phyloP scores from a whole-genome alignment of 2,329 filamentous ascomycete genomes.

The Aschersonia sp. region DNA sequence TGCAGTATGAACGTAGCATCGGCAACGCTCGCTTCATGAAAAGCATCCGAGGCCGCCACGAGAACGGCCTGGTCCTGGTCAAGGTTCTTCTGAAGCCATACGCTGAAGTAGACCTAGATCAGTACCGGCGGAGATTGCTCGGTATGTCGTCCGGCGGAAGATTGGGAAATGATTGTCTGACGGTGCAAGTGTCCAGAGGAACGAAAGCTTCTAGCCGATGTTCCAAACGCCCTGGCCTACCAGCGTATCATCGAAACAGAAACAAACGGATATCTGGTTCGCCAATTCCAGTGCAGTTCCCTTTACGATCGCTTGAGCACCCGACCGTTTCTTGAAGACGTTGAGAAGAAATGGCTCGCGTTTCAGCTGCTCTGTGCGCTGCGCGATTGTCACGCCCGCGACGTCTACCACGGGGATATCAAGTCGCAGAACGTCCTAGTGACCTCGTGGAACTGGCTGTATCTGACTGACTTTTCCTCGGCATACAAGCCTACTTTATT shows the following conservation, averaged over 20 bases:
- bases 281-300: slow-evolving; percentile 92
- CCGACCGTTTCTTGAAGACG: slow-evolving; percentile 86
- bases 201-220: slow-evolving; percentile 59
- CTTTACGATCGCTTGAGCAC: slow-evolving; percentile 96
- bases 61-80: slow-evolving; percentile 81
- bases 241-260: slow-evolving; percentile 85
- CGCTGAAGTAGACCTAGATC: slow-evolving; percentile 61
- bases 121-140: slow-evolving; percentile 63
- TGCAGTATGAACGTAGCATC: slow-evolving; percentile 84
- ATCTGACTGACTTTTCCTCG: slow-evolving; percentile 92
- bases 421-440: slow-evolving; percentile 96
- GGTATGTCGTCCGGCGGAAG: slow-evolving; percentile 32
- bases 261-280: slow-evolving; percentile 80
- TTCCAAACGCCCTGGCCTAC: slow-evolving; percentile 84
- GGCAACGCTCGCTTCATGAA: slow-evolving; percentile 94
- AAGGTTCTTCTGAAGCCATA: slow-evolving; percentile 94
- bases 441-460: slow-evolving; percentile 99
- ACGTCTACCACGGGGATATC: slow-evolving; percentile 94
- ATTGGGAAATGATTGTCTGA: not conserved
- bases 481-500: slow-evolving; percentile 88
- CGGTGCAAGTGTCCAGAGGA: slow-evolving; percentile 41
- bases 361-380: slow-evolving; percentile 90
- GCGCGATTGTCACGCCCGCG: slow-evolving; percentile 76
- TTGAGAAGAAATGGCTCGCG: slow-evolving; percentile 97
- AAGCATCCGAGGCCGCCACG: slow-evolving; percentile 78